Evolutionary conservation across 768 basidiomycete genomes (phyloP), one percentile per base, ranked within the genome.

Genomic region (Pleurotus sapidus): DNA sequence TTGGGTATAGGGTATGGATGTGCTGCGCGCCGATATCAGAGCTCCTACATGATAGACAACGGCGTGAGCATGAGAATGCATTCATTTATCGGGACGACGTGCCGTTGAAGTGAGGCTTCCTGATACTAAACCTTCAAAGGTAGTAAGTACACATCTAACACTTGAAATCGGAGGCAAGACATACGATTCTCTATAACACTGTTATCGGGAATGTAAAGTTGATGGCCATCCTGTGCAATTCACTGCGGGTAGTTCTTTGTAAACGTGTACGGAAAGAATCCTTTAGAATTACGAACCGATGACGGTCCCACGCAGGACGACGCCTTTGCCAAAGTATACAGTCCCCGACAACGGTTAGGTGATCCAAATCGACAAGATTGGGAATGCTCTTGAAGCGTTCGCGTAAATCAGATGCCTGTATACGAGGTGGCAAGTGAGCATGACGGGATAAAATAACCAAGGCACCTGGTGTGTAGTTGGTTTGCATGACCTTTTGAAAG

Each of bases 311-410:
- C 89, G 84, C 43, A 96, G 79, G 23, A 89, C 91, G 38, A 92
- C 86, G 65, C 89, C 89, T 58, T 88, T 84, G 18, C 93, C 93
- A 70, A 95, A 94, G 77, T 86, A 85, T 34, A 95, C 92, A 70
- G n/a, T 95, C 91, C 43, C 93, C 94, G 43, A 89, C 86, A 40
- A 97, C 92, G 9, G 95, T 97, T 72, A 97, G 79, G 73, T 97
- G 95, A 71, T 97, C 95, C 62, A 96, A 78, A 67, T 97, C 95
- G 60, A 92, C 73, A 62, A 97, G 89, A 67, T 84, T 84, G 25
- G 95, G 95, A 64, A 96, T 95, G 70, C 88, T 90, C 81, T 92
- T 91, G 85, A 98, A 96, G 49, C 94, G 87, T 72, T 92, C 91
- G 76, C 94, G 90, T 80, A 96, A 95, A 69, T 93, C 82, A 63